A percentile compares a stretch with the other conserved stretches of the same genome.
phyloP scores from a whole-genome alignment of 371 early-diverging fungal species.

The Mortierella sp. region DNA sequence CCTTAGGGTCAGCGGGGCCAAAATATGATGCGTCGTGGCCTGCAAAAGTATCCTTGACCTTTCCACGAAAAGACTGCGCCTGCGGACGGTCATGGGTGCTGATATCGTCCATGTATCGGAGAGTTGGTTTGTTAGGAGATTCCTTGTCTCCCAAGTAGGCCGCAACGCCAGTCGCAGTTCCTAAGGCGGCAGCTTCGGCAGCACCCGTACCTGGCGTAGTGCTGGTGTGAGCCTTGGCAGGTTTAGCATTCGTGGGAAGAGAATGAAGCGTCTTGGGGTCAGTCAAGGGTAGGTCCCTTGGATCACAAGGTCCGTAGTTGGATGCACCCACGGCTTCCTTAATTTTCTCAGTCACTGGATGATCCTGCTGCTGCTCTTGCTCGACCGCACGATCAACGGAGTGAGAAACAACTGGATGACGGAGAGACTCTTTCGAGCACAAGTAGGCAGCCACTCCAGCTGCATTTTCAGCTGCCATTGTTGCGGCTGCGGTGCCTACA shows the following conservation, averaged over 20 bases:
- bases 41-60: conserved; percentile 2
- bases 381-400: too few relatives aligned
- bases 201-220: not conserved
- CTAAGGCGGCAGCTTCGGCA: not conserved
- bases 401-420: too few relatives aligned
- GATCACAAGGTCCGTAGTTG: conserved; percentile 6
- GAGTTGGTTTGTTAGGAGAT: too few relatives aligned
- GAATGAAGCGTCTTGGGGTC: not conserved
- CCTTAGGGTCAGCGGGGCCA: conserved; percentile 18
- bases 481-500: too few relatives aligned
- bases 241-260: not conserved
- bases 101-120: too few relatives aligned
- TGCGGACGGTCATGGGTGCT: too few relatives aligned
- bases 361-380: not conserved
- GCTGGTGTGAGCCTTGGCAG: not conserved
- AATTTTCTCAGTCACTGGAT: not conserved
- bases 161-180: not conserved
- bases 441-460: too few relatives aligned
- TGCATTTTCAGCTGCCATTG: too few relatives aligned
- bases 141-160: not conserved
- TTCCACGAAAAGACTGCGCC: not conserved
- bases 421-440: too few relatives aligned
- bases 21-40: not conserved
- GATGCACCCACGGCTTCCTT: not conserved
- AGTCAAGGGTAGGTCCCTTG: not conserved